phyloP scores from a whole-genome alignment of 768 basidiomycete species.

The Pulveroboletus sp. region DNA sequence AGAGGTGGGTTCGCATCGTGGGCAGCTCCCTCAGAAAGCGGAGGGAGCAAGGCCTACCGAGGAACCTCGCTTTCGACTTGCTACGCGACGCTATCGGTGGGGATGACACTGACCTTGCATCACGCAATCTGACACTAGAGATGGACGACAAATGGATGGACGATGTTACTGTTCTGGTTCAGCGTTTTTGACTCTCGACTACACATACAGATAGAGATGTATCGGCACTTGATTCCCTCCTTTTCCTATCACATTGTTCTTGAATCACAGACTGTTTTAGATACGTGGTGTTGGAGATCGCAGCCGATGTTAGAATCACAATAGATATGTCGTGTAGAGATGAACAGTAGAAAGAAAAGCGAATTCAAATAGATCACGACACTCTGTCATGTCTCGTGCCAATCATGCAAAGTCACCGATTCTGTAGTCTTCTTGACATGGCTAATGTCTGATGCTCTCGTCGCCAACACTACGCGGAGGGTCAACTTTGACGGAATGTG shows the following conservation, averaged over 20 bases:
- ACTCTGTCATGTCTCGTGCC: background rate
- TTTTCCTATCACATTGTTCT: background rate
- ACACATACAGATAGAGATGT: constrained; percentile 1
- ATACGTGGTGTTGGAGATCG: constrained; percentile 11
- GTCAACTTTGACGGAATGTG: constrained; percentile 20
- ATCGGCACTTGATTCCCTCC: background rate
- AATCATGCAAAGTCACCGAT: background rate
- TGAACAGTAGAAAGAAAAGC: constrained; percentile 9
- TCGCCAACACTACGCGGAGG: constrained; percentile 11
- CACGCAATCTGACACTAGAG: constrained; percentile 44
- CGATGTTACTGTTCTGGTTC: constrained; percentile 44
- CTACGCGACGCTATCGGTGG: constrained; percentile 43
- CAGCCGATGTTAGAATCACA: constrained; percentile 1
- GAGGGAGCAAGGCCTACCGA: constrained; percentile 8
- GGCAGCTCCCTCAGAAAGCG: constrained; percentile 24
- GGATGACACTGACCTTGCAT: constrained; percentile 34
- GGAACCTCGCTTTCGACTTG: constrained; percentile 38
- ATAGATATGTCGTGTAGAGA: constrained; percentile 12
- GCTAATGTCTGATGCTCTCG: constrained; percentile 21
- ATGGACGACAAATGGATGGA: constrained; percentile 50
- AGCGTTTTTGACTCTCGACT: constrained; percentile 28
- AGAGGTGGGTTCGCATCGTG: constrained; percentile 34
- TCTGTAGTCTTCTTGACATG: background rate
- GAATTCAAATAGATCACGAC: constrained; percentile 1
- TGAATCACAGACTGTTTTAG: background rate